Conservation (phyloP, 306 rosid genomes). For the Crotalaria pallida region DNA sequence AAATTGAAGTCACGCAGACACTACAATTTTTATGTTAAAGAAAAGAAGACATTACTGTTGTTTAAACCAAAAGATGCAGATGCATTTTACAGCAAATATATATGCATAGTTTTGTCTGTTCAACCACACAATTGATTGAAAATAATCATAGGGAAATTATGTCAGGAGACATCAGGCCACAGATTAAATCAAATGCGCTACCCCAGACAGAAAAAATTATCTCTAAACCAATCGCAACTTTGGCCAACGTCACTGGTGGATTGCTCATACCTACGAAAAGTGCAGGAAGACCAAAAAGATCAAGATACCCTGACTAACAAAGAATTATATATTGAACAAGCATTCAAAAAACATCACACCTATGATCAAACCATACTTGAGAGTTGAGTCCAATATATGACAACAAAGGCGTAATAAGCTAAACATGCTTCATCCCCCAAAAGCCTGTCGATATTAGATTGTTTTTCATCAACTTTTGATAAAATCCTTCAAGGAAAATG, state of each 20-base stretch:
- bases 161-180: conserved; percentile 9
- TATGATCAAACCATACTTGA: conserved; percentile 25
- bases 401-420: conserved; percentile 25
- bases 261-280: conserved; percentile 18
- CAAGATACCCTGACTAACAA: conserved; percentile 18
- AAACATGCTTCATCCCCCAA: conserved; percentile 23
- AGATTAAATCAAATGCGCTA: conserved; percentile 20
- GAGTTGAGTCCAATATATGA: no score
- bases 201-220: neutral
- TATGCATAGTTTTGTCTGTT: neutral
- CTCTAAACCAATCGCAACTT: neutral
- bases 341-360: conserved; percentile 10
- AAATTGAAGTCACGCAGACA: neutral
- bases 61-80: conserved; percentile 7
- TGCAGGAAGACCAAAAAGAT: conserved; percentile 14
- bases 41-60: no score
- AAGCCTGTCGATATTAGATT: conserved; percentile 10
- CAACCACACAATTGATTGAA: conserved; percentile 1
- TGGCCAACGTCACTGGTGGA: conserved; percentile 3
- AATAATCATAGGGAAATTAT: neutral
- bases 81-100: neutral
- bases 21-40: no score
- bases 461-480: conserved; percentile 49
- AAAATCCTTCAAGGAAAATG: conserved; percentile 71
- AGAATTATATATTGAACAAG: conserved; percentile 7